Percentiles rank a stretch among this genome's conserved stretches.
Conservation (phyloP, 2,329 filamentous ascomycete genomes). For the Diaporthe sp. region DNA sequence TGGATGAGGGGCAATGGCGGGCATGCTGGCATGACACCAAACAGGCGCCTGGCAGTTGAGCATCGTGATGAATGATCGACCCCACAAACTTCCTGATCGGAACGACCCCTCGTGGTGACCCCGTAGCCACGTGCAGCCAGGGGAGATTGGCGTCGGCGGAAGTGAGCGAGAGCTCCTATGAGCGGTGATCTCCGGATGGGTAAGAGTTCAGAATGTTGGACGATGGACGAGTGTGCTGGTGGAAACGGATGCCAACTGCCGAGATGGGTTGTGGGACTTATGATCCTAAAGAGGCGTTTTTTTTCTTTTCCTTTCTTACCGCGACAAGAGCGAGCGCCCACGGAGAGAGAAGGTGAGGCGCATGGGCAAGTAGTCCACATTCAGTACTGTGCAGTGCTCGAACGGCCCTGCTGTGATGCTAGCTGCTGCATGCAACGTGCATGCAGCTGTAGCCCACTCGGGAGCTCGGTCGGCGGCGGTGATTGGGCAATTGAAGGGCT, state of each 20-base stretch:
- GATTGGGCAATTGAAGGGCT: conserved; percentile 20
- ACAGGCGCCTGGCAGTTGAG: not conserved
- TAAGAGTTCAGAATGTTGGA: conserved; percentile 9
- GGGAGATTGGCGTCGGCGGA: conserved; percentile 20
- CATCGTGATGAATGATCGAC: conserved; percentile 23
- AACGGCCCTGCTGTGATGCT: conserved; percentile 20
- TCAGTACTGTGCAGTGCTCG: not conserved
- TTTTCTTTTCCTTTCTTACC: conserved; percentile 16
- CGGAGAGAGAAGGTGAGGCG: not conserved
- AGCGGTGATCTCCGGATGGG: conserved; percentile 24
- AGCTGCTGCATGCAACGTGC: conserved; percentile 29
- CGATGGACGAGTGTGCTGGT: not conserved
- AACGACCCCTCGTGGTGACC: conserved; percentile 26
- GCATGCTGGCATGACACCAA: not conserved
- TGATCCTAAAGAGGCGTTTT: not conserved
- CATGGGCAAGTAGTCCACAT: not conserved
- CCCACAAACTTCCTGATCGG: conserved; percentile 12
- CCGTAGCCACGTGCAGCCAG: conserved; percentile 25
- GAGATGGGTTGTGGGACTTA: conserved; percentile 25
- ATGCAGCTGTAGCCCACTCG: conserved; percentile 22
- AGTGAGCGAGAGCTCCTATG: conserved; percentile 25
- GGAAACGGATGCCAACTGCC: conserved; percentile 15
- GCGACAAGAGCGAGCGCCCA: conserved; percentile 25
- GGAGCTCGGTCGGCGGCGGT: conserved; percentile 8
- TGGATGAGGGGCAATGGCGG: not conserved